Evolutionary conservation across 2,329 filamentous ascomycete species (phyloP).

Genomic region (Helotiales sp.): DNA sequence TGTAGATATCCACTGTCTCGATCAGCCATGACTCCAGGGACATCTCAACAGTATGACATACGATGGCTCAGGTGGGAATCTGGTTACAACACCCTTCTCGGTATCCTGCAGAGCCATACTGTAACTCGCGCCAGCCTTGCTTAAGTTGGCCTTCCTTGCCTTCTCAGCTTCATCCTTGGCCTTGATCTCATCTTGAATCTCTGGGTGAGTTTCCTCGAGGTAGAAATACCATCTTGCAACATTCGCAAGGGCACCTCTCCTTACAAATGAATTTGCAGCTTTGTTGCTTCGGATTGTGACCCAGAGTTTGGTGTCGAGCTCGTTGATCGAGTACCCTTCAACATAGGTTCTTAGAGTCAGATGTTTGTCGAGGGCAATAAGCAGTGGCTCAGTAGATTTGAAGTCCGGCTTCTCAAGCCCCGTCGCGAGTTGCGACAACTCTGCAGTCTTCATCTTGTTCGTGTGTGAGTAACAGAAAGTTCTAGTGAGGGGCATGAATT

Average conservation of each 20-base stretch:
- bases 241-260: constrained; percentile 75
- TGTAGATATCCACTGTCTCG: constrained; percentile 71
- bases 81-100: constrained; percentile 84
- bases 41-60: constrained; percentile 42
- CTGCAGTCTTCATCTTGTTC: constrained; percentile 55
- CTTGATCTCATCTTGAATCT: constrained; percentile 71
- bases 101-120: constrained; percentile 84
- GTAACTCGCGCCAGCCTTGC: constrained; percentile 82
- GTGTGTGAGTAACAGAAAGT: constrained; percentile 15
- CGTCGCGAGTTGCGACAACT: constrained; percentile 52
- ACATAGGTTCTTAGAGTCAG: constrained; percentile 85
- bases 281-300: constrained; percentile 79
- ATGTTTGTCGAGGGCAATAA: constrained; percentile 81
- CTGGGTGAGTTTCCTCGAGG: constrained; percentile 78
- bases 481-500: constrained; percentile 16
- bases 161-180: constrained; percentile 66
- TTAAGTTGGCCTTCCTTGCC: constrained; percentile 67
- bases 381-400: constrained; percentile 74
- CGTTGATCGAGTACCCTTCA: constrained; percentile 74
- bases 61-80: constrained; percentile 94
- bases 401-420: constrained; percentile 64
- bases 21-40: constrained; percentile 12
- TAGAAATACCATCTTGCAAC: constrained; percentile 85
- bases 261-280: constrained; percentile 77
- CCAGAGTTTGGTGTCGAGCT: constrained; percentile 82